phyloP scores from a whole-genome alignment of 352 stramenopile species.

The Pythium myriotylum region DNA sequence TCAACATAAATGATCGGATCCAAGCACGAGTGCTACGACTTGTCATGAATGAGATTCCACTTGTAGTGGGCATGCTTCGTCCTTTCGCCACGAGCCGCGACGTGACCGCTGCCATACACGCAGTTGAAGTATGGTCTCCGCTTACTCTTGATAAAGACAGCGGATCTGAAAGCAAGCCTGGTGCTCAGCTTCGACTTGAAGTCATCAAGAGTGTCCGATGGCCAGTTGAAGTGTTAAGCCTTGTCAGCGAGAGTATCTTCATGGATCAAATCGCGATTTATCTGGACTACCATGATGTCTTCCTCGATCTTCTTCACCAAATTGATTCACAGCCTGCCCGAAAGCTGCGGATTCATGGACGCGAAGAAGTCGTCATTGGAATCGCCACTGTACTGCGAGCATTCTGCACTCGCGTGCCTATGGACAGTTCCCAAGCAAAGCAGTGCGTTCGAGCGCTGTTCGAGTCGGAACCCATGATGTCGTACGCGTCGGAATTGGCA shows the following conservation, averaged over 20 bases:
- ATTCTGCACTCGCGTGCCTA: too few species aligned
- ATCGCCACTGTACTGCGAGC: too few species aligned
- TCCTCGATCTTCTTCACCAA: slow-evolving; percentile 7
- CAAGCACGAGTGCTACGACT: slow-evolving; percentile 11
- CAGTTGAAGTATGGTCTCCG: slow-evolving; percentile 16
- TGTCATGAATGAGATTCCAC: slow-evolving; percentile 12
- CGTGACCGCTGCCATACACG: not conserved
- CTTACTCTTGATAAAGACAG: slow-evolving; percentile 5
- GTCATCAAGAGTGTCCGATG: slow-evolving; percentile 23
- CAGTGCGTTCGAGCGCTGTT: too few species aligned
- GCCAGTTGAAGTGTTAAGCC: slow-evolving; percentile 27
- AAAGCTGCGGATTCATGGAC: slow-evolving; percentile 3
- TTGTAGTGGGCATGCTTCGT: slow-evolving; percentile 14
- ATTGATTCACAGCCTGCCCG: slow-evolving; percentile 9
- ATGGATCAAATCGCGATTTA: slow-evolving; percentile 11
- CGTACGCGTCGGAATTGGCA: too few species aligned
- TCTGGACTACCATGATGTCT: slow-evolving; percentile 7
- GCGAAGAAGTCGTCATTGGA: too few species aligned
- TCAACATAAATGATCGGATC: slow-evolving; percentile 7
- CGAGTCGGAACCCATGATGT: too few species aligned
- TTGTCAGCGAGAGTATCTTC: slow-evolving; percentile 25
- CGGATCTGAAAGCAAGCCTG: not conserved
- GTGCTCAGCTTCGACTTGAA: slow-evolving; percentile 1
- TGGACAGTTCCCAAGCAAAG: too few species aligned
- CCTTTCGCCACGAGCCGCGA: not conserved